Percentiles rank a stretch among this genome's conserved stretches.
These are phyloP conservation scores for Pyrus betulifolia DNA, from an alignment of 306 rosid species.

Conservation along the genomic window DNA sequence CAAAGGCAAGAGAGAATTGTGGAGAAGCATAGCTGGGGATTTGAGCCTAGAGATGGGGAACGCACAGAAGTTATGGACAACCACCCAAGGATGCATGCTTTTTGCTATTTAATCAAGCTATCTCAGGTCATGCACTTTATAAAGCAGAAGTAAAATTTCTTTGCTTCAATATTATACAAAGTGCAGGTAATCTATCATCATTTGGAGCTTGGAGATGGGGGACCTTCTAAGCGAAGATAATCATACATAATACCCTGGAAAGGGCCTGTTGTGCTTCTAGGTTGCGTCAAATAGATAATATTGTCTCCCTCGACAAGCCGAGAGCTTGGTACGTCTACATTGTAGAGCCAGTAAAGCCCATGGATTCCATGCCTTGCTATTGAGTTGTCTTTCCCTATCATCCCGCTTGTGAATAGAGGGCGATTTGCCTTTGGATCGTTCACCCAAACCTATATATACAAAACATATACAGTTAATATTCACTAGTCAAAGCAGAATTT, in stretches of 20 bases:
- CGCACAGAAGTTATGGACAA: too few relatives aligned
- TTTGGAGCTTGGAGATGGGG: constrained; percentile 13
- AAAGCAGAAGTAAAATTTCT: too few relatives aligned
- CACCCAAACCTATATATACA: constrained; percentile 53
- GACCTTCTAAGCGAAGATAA: constrained; percentile 78
- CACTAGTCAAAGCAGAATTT: not conserved
- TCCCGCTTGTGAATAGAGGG: constrained; percentile 73
- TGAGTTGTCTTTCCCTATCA: constrained; percentile 83
- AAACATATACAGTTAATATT: too few relatives aligned
- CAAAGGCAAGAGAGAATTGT: too few relatives aligned
- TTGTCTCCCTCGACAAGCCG: constrained; percentile 67
- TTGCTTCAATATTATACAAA: too few relatives aligned
- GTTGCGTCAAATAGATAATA: constrained; percentile 56
- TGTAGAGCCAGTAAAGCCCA: constrained; percentile 73
- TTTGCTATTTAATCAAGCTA: too few relatives aligned
- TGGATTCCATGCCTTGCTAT: constrained; percentile 93
- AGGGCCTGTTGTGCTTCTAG: constrained; percentile 51
- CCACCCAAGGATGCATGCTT: too few relatives aligned
- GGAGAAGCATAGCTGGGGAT: too few relatives aligned
- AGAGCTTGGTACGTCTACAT: constrained; percentile 29
- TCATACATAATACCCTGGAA: constrained; percentile 84
- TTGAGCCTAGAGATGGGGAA: too few relatives aligned
- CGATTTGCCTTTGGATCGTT: constrained; percentile 50
- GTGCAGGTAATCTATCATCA: not conserved
- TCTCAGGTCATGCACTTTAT: too few relatives aligned